These are phyloP conservation scores for Haplosporangium sp. DNA, from an alignment of 371 early-diverging fungal species.

Conservation along the genomic window DNA sequence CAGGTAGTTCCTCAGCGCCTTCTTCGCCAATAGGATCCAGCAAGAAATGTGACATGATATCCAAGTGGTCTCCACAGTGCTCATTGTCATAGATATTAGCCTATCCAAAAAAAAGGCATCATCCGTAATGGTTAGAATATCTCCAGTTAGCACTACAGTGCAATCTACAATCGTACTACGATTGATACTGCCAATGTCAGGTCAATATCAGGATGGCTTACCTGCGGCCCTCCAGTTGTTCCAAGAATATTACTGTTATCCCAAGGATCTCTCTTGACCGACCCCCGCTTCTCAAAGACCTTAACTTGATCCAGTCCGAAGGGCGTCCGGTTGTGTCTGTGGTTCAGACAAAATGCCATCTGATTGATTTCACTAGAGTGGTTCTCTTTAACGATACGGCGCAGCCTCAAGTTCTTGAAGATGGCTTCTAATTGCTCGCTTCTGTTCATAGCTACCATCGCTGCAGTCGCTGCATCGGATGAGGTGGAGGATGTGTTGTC, in stretches of 20 bases:
- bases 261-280: conserved; percentile 69
- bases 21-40: conserved; percentile 57
- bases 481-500: background rate
- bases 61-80: conserved; percentile 91
- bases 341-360: conserved; percentile 77
- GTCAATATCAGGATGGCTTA: conserved; percentile 32
- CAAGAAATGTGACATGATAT: conserved; percentile 90
- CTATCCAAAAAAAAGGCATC: conserved; percentile 49
- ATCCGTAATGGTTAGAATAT: background rate
- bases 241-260: conserved; percentile 82
- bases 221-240: conserved; percentile 77
- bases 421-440: conserved; percentile 54
- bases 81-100: conserved; percentile 91
- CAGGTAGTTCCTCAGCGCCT: conserved; percentile 50
- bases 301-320: conserved; percentile 65
- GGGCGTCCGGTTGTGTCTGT: conserved; percentile 62
- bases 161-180: background rate
- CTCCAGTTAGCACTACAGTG: background rate
- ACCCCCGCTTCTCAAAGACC: conserved; percentile 75
- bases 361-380: conserved; percentile 80
- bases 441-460: conserved; percentile 1
- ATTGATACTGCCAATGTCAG: background rate
- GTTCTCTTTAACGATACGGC: conserved; percentile 89
- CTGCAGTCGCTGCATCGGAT: conserved; percentile 1
- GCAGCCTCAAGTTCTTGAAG: conserved; percentile 78